A percentile compares a stretch with the other conserved stretches of the same genome.
Conservation (phyloP, 2,329 filamentous ascomycete genomes). For the Beauveria scarabaeidicola region DNA sequence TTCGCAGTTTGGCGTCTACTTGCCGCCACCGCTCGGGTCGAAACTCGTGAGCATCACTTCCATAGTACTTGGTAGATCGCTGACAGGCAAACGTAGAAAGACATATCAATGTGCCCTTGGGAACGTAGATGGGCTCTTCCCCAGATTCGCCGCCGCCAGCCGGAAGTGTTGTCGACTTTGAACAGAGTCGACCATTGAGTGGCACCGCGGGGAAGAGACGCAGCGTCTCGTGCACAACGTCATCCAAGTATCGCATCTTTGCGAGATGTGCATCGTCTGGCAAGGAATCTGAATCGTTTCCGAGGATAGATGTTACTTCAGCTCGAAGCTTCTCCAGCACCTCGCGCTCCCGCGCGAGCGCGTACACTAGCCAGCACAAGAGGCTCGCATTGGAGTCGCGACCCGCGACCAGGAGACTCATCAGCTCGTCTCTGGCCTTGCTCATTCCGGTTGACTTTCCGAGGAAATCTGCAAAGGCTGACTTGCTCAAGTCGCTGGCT, state of each 20-base stretch:
- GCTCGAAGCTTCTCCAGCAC: constrained; percentile 1
- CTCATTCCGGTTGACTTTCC: background rate
- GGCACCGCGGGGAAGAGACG: constrained; percentile 9
- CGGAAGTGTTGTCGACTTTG: background rate
- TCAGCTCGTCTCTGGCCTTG: constrained; percentile 6
- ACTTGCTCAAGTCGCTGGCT: background rate
- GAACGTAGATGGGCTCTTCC: constrained; percentile 3
- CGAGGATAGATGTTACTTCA: constrained; percentile 3
- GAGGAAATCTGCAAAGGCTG: background rate
- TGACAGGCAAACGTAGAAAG: constrained; percentile 6
- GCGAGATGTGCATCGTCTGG: background rate
- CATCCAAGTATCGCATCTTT: constrained; percentile 6
- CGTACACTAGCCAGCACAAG: constrained; percentile 10
- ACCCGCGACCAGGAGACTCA: constrained; percentile 4
- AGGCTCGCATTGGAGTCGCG: constrained; percentile 5
- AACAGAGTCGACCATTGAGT: constrained; percentile 10
- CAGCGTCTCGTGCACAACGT: constrained; percentile 7
- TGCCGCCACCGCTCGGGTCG: constrained; percentile 3
- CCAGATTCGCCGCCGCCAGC: constrained; percentile 2
- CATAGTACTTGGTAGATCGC: constrained; percentile 3
- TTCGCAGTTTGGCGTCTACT: background rate
- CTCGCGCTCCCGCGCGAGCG: constrained; percentile 5
- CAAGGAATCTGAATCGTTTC: background rate
- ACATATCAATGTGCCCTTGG: constrained; percentile 3
- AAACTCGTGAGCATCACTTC: background rate